Conservation (phyloP, 345 rosid species). For the Anastatica hierochuntica region DNA sequence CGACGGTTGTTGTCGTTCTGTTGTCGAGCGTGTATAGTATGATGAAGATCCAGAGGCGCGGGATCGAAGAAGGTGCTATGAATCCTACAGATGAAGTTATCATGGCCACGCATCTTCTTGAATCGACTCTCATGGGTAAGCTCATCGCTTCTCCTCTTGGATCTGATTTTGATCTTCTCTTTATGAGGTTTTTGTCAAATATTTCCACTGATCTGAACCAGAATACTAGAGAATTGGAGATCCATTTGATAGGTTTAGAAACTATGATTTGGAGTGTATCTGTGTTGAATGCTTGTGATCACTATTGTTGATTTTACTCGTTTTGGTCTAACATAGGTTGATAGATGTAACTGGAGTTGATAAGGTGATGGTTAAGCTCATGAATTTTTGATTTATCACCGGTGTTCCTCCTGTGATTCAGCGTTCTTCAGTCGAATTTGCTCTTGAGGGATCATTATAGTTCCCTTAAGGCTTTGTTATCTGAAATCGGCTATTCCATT, state of each 20-base stretch:
- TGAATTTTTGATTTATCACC: background rate
- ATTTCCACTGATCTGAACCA: background rate
- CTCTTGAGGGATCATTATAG: background rate
- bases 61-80: conserved; percentile 44
- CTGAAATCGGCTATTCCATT: background rate
- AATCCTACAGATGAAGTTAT: conserved; percentile 88
- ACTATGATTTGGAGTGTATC: background rate
- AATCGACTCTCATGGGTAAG: conserved; percentile 88
- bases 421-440: background rate
- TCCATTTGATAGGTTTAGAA: conserved; percentile 9
- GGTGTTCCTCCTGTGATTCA: background rate
- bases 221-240: conserved; percentile 9
- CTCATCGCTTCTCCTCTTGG: background rate
- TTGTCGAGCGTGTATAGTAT: conserved; percentile 51
- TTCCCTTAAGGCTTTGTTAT: background rate
- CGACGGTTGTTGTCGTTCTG: conserved; percentile 45
- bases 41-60: conserved; percentile 53
- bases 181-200: background rate
- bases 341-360: background rate
- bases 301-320: conserved; percentile 10
- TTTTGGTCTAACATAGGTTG: background rate
- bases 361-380: conserved; percentile 15
- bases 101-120: conserved; percentile 64
- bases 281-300: conserved; percentile 7
- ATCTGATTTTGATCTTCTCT: conserved; percentile 1